Evolutionary conservation across 23 red algal genomes (phyloP).

Genomic region (Gracilaria domingensis): DNA sequence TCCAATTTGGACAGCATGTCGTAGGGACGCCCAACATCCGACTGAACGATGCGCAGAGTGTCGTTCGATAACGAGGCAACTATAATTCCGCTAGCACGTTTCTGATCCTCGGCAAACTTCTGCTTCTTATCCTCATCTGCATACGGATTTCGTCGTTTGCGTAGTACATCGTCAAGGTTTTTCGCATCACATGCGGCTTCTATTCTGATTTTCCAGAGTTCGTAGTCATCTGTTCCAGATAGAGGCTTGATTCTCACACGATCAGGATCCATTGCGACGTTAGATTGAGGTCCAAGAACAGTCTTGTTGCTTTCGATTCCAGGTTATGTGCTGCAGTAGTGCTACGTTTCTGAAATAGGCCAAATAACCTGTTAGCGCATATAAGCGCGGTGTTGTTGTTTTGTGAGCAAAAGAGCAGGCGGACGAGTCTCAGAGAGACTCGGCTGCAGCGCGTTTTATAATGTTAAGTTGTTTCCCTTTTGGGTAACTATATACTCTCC

Average conservation of each 20-base stretch:
- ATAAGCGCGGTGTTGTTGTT: too few relatives aligned
- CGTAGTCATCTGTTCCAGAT: neutral
- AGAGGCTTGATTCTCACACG: neutral
- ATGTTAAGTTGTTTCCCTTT: too few relatives aligned
- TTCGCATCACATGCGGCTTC: neutral
- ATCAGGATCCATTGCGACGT: neutral
- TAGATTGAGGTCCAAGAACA: too few relatives aligned
- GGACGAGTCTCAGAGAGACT: too few relatives aligned
- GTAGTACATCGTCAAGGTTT: neutral
- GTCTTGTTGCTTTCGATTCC: too few relatives aligned
- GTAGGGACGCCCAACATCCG: conserved; percentile 5
- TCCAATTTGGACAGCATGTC: neutral
- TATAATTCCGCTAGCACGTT: neutral
- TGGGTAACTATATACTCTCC: too few relatives aligned
- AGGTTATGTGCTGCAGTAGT: too few relatives aligned
- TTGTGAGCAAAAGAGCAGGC: too few relatives aligned
- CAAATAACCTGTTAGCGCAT: too few relatives aligned
- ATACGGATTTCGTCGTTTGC: neutral
- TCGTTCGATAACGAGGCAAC: neutral
- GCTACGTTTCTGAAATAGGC: too few relatives aligned
- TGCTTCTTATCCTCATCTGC: neutral
- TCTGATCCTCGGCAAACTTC: neutral
- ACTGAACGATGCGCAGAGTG: conserved; percentile 7
- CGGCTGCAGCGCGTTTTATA: too few relatives aligned
- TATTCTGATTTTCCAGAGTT: neutral